These are phyloP conservation scores for Reutealis trisperma DNA, from an alignment of 345 rosid species.

Conservation along the genomic window DNA sequence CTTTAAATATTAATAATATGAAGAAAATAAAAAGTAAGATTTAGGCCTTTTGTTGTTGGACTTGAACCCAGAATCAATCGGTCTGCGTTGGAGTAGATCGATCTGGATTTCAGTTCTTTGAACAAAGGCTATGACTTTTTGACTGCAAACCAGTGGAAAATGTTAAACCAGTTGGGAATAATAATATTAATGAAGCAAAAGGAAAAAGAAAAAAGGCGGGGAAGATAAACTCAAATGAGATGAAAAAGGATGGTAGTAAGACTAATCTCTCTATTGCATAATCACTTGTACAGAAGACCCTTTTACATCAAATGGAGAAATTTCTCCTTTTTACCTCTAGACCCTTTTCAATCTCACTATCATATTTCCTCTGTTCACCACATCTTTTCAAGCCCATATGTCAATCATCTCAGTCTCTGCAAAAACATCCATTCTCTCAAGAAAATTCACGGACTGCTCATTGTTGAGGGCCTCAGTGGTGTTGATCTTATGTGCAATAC, in stretches of 20 bases:
- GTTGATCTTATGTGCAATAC: slow-evolving; percentile 49
- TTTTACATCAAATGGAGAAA: slow-evolving; percentile 26
- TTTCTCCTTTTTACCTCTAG: slow-evolving; percentile 12
- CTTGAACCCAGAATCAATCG: too few species aligned
- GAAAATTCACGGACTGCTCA: slow-evolving; percentile 46
- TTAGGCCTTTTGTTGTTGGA: too few species aligned
- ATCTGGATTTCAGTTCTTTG: too few species aligned
- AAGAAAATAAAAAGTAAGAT: too few species aligned
- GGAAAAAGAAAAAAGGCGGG: slow-evolving; percentile 1
- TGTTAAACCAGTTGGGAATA: too few species aligned
- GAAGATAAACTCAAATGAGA: not conserved
- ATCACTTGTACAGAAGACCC: slow-evolving; percentile 20
- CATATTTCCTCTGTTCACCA: slow-evolving; percentile 21
- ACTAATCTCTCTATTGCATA: slow-evolving; percentile 17
- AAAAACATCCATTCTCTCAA: slow-evolving; percentile 42
- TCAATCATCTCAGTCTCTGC: slow-evolving; percentile 51
- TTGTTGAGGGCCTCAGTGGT: slow-evolving; percentile 44
- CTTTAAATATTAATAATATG: too few species aligned
- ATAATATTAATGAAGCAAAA: too few species aligned
- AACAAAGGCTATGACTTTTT: too few species aligned
- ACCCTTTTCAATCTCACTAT: slow-evolving; percentile 13
- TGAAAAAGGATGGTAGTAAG: slow-evolving; percentile 11
- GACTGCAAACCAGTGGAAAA: too few species aligned
- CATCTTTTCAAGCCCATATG: slow-evolving; percentile 34
- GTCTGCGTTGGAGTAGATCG: too few species aligned